Conservation (phyloP, 2,329 filamentous ascomycete genomes). For the Claviceps humidiphila region DNA sequence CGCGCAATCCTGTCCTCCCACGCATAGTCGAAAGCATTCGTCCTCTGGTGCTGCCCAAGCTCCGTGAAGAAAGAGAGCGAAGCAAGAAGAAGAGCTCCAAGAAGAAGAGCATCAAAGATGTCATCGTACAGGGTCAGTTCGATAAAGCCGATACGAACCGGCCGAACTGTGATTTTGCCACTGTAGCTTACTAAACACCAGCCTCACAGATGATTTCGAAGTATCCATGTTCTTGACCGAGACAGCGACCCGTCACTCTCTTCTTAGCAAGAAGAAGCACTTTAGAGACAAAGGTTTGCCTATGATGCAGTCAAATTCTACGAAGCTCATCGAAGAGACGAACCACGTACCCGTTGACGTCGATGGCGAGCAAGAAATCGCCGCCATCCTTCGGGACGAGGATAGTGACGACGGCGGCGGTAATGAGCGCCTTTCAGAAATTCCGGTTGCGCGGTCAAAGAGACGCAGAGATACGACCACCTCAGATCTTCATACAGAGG, state of each 20-base stretch:
- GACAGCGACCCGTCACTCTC: constrained; percentile 68
- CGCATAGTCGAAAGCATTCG: constrained; percentile 76
- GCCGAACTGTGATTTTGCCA: neutral
- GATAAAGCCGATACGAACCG: neutral
- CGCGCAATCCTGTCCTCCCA: constrained; percentile 61
- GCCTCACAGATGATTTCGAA: constrained; percentile 70
- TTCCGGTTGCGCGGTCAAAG: constrained; percentile 19
- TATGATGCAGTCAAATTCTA: constrained; percentile 47
- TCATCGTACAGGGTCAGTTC: constrained; percentile 59
- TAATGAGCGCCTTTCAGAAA: constrained; percentile 19
- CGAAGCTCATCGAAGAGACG: constrained; percentile 43
- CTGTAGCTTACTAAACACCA: neutral
- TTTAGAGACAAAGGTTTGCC: constrained; percentile 47
- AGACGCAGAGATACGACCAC: constrained; percentile 13
- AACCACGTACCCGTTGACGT: constrained; percentile 40
- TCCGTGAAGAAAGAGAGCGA: constrained; percentile 67
- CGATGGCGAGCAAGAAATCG: constrained; percentile 12
- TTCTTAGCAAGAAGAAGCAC: constrained; percentile 74
- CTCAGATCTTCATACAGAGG: constrained; percentile 17
- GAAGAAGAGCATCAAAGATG: constrained; percentile 76
- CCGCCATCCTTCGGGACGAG: constrained; percentile 31
- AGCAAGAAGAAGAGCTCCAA: constrained; percentile 51
- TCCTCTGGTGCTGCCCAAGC: constrained; percentile 76
- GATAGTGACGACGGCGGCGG: constrained; percentile 26
- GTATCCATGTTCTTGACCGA: constrained; percentile 89